Evolutionary conservation across 352 stramenopile species (phyloP).

Genomic region (Phytopythium oedochilum): DNA sequence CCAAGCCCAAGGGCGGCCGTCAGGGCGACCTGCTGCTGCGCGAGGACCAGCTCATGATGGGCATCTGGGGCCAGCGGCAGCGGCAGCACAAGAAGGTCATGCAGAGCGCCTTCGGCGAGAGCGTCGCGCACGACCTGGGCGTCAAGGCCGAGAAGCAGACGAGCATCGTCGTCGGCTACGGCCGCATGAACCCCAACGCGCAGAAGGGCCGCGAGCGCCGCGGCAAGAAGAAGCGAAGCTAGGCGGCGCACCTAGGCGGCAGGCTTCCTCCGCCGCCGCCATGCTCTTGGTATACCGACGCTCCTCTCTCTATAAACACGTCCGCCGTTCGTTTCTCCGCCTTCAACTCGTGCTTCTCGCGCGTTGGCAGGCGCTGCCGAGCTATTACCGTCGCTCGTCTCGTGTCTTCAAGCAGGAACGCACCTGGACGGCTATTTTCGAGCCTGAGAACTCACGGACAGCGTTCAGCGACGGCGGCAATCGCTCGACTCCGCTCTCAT

Average conservation of each 20-base stretch:
- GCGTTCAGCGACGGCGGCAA: no score
- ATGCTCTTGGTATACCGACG: no score
- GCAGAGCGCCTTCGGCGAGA: slow-evolving; percentile 93
- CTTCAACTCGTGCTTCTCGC: neutral
- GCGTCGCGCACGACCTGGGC: slow-evolving; percentile 91
- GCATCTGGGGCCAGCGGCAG: slow-evolving; percentile 94
- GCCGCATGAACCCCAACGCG: slow-evolving; percentile 95
- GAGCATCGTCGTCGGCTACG: slow-evolving; percentile 91
- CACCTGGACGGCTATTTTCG: neutral
- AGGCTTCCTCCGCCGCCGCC: no score
- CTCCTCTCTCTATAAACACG: neutral
- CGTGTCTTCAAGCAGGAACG: neutral
- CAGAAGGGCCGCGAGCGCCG: slow-evolving; percentile 94
- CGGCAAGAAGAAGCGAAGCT: slow-evolving; percentile 96
- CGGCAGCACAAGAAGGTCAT: slow-evolving; percentile 91
- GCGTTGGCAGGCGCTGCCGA: neutral
- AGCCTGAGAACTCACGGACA: neutral
- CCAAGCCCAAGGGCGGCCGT: slow-evolving; percentile 91
- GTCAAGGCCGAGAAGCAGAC: slow-evolving; percentile 90
- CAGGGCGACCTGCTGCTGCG: slow-evolving; percentile 95
- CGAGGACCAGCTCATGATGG: slow-evolving; percentile 96
- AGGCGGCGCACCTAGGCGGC: no score
- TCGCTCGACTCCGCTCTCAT: no score
- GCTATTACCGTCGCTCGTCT: neutral
- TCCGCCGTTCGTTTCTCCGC: neutral